phyloP scores from a whole-genome alignment of 78 protist genomes.

The Diacronema lutheri region DNA sequence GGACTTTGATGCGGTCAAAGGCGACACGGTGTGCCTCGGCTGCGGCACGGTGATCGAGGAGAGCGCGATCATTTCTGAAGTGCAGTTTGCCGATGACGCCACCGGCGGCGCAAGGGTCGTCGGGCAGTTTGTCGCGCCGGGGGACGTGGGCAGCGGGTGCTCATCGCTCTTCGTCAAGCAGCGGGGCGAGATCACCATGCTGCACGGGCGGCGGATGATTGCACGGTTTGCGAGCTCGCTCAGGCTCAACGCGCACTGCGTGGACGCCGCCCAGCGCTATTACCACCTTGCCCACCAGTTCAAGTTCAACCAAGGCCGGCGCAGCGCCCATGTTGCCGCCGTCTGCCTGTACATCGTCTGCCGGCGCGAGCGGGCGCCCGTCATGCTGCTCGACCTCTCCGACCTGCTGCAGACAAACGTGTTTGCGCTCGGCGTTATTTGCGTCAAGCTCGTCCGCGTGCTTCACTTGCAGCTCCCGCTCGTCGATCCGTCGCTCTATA shows the following conservation, averaged over 20 bases:
- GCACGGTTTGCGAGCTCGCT: constrained; percentile 29
- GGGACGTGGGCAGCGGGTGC: background rate
- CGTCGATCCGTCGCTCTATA: constrained; percentile 84
- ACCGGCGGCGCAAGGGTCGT: constrained; percentile 40
- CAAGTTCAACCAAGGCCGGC: constrained; percentile 61
- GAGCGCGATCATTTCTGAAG: constrained; percentile 38
- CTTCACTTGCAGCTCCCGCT: constrained; percentile 49
- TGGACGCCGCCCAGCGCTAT: constrained; percentile 49
- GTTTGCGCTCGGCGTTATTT: constrained; percentile 60
- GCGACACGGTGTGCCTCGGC: constrained; percentile 16
- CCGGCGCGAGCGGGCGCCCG: constrained; percentile 25
- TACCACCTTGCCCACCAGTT: constrained; percentile 31
- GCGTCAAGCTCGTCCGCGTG: constrained; percentile 23
- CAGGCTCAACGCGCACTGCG: constrained; percentile 1
- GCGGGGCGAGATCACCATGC: constrained; percentile 34
- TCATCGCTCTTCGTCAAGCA: constrained; percentile 21
- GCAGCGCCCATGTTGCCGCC: constrained; percentile 66
- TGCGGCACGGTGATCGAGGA: constrained; percentile 46
- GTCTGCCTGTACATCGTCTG: constrained; percentile 86
- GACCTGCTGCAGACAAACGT: constrained; percentile 73
- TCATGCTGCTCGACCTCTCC: constrained; percentile 84
- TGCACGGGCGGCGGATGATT: constrained; percentile 22
- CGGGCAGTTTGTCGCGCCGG: constrained; percentile 38
- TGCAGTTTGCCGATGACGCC: constrained; percentile 11
- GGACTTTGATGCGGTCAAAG: constrained; percentile 13